Conservation (phyloP, 495 filamentous ascomycete species). For the Xylaria castorea region DNA sequence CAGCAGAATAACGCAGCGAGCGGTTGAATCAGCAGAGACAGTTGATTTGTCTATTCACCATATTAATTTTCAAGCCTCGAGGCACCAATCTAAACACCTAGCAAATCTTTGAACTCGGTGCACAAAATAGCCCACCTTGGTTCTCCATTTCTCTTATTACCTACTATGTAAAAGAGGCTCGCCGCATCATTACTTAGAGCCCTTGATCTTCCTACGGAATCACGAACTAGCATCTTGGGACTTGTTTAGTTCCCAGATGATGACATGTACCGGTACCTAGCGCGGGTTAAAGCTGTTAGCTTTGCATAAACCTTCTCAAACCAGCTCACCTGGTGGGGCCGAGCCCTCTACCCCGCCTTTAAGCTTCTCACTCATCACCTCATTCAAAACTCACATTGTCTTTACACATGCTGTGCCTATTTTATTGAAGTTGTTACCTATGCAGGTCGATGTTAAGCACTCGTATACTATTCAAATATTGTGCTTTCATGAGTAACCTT, state of each 20-base stretch:
- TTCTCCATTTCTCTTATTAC: neutral
- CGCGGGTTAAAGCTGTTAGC: neutral
- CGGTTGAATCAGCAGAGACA: neutral
- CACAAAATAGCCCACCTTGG: neutral
- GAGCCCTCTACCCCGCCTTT: neutral
- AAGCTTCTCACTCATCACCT: neutral
- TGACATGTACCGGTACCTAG: conserved; percentile 22
- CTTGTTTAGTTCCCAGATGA: neutral
- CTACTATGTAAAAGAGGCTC: neutral
- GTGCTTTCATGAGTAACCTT: neutral
- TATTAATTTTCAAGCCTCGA: conserved; percentile 1
- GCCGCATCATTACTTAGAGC: neutral
- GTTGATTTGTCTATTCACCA: neutral
- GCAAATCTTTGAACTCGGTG: neutral
- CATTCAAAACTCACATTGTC: neutral
- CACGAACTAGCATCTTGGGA: neutral
- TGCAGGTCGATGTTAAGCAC: neutral
- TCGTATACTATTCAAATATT: neutral
- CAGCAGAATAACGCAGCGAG: conserved; percentile 1
- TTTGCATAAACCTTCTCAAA: conserved; percentile 32
- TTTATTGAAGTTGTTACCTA: neutral
- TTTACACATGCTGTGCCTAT: neutral
- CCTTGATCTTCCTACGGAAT: neutral
- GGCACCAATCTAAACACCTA: neutral
- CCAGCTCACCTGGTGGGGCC: conserved; percentile 19